These are phyloP conservation scores for Lipomyces chichibuensis DNA, from an alignment of 805 yeast genomes.

Conservation along the genomic window DNA sequence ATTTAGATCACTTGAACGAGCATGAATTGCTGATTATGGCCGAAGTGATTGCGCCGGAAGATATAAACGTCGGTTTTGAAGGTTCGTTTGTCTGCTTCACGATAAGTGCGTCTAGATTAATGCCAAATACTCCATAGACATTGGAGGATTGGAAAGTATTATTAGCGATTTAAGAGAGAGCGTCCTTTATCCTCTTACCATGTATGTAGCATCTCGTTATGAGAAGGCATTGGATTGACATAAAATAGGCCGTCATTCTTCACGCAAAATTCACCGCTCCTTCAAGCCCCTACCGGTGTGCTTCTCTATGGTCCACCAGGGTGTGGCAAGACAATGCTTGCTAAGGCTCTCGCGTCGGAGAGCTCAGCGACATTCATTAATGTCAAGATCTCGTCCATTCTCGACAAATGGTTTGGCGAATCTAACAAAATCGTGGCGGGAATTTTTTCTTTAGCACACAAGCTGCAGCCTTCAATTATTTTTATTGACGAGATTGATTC, in stretches of 20 bases:
- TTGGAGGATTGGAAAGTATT: slow-evolving; percentile 85
- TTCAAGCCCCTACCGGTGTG: slow-evolving; percentile 94
- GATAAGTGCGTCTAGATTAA: background rate
- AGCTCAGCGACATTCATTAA: slow-evolving; percentile 90
- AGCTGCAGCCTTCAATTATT: slow-evolving; percentile 90
- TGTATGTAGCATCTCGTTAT: slow-evolving; percentile 38
- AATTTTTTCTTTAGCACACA: slow-evolving; percentile 82
- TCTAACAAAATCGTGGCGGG: slow-evolving; percentile 93
- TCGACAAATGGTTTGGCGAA: slow-evolving; percentile 99
- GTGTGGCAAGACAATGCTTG: slow-evolving; percentile 96
- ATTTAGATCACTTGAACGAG: slow-evolving; percentile 56
- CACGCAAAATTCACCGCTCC: slow-evolving; percentile 63
- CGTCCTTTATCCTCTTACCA: slow-evolving; percentile 80
- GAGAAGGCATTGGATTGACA: slow-evolving; percentile 44
- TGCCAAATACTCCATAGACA: slow-evolving; percentile 50
- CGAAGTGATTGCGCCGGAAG: slow-evolving; percentile 81
- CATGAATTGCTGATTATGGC: slow-evolving; percentile 81
- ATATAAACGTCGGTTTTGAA: slow-evolving; percentile 70
- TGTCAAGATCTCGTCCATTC: slow-evolving; percentile 86
- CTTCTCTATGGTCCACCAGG: slow-evolving; percentile 95
- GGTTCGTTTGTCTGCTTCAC: slow-evolving; percentile 35
- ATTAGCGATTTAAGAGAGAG: slow-evolving; percentile 85
- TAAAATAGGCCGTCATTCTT: slow-evolving; percentile 66
- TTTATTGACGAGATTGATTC: slow-evolving; percentile 97
- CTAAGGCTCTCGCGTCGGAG: slow-evolving; percentile 90